Evolutionary conservation across 202 grass and related monocot species (phyloP), one percentile per base, ranked within the genome.

Genomic region (Saccharum hybrid): DNA sequence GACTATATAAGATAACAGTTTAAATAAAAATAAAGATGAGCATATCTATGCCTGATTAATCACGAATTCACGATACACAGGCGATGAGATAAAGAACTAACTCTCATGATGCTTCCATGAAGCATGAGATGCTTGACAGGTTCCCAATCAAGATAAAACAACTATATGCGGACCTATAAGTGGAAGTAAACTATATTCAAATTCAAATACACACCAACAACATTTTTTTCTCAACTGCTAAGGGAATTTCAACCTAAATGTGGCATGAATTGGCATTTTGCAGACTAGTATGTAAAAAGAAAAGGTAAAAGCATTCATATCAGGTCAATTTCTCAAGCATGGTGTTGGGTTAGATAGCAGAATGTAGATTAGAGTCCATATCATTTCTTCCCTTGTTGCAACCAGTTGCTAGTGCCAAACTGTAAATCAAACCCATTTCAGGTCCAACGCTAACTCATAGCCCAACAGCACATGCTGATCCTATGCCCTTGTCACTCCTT

Each of bases 351-450:
- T 64, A 31, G 23, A 43, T 48, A 31, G 36, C 33, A 40, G 19
- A 56, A 68, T 63, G 30, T 13, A 1, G 19, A 63, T 33, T 39
- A 65, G 6, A 62, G 51, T 37, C 30, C 16, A 82, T 63, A 28
- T 13, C 39, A 59, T 18, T 3, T 1, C 5, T 74, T 30, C 28
- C 15, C 66, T 79, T 64, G 68, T 75, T 62, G 66, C 66, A 30
- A 26, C 14, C 51, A 74, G 31, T 79, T 61, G 12, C 13, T 23
- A 72, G 26, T 39, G 49, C 2, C 18, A 23, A 15, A 51, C 30
- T 23, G 46, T 71, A 82, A 87, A 87, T 60, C 56, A 59, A 78
- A 63, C 3, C 22, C 43, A 72, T 41, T 43, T 23, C 15, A 77
- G 31, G 51, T 42, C 72, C 41, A 82, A 71, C 54, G 46, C 23